Evolutionary conservation across 2,329 filamentous ascomycete genomes (phyloP).

Genomic region (Lecanicillium sp.): DNA sequence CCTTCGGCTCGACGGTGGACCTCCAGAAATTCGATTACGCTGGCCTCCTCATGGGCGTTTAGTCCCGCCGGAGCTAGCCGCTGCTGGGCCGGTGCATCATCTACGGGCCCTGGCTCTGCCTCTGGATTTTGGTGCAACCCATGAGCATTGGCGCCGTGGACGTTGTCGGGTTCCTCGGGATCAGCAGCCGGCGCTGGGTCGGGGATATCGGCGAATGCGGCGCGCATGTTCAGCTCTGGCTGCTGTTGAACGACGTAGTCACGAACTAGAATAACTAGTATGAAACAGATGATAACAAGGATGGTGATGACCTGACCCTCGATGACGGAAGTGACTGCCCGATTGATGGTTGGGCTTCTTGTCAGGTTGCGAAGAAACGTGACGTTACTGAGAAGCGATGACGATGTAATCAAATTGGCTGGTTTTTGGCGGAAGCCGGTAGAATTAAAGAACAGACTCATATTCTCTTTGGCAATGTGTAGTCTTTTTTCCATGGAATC

Average conservation of each 20-base stretch:
- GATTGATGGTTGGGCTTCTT: slow-evolving; percentile 63
- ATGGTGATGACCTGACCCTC: slow-evolving; percentile 94
- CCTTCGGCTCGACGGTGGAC: slow-evolving; percentile 54
- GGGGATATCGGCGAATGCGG: slow-evolving; percentile 44
- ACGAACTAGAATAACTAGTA: slow-evolving; percentile 90
- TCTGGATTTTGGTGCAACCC: not conserved
- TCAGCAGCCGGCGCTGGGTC: not conserved
- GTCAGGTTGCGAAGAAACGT: slow-evolving; percentile 54
- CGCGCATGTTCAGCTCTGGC: slow-evolving; percentile 78
- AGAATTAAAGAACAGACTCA: too few species aligned
- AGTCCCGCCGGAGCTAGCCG: not conserved
- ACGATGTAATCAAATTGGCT: slow-evolving; percentile 6
- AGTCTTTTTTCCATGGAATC: too few species aligned
- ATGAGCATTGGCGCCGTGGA: not conserved
- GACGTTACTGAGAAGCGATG: slow-evolving; percentile 48
- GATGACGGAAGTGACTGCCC: slow-evolving; percentile 69
- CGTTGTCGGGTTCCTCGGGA: not conserved
- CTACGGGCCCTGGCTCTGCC: slow-evolving; percentile 1
- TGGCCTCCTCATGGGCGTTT: slow-evolving; percentile 14
- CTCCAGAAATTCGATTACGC: slow-evolving; percentile 30
- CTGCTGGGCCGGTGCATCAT: not conserved
- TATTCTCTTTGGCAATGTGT: too few species aligned
- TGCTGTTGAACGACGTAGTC: slow-evolving; percentile 99
- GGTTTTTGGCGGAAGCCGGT: too few species aligned
- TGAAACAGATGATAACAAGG: slow-evolving; percentile 85